A percentile compares a stretch with the other conserved stretches of the same genome.
phyloP scores from a whole-genome alignment of 345 rosid genomes.

The Populus alba region DNA sequence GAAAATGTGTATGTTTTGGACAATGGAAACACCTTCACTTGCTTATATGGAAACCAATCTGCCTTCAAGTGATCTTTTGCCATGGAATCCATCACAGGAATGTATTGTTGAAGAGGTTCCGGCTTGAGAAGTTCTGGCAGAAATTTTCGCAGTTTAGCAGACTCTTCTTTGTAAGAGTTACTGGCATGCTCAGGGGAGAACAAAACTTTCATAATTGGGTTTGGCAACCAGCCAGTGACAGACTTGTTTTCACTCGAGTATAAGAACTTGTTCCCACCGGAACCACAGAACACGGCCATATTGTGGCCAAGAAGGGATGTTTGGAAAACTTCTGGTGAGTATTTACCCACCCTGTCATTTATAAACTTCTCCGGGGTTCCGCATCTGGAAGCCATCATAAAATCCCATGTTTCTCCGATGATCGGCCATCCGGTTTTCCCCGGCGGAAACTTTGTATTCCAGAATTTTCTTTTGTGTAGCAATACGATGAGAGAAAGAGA shows the following conservation, averaged over 20 bases:
- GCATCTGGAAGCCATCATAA: neutral
- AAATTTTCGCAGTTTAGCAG: neutral
- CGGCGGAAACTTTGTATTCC: neutral
- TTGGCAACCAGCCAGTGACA: constrained; percentile 15
- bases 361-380: constrained; percentile 11
- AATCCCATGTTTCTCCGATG: constrained; percentile 12
- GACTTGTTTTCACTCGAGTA: constrained; percentile 4
- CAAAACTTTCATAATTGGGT: neutral
- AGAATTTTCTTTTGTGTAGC: neutral
- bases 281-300: constrained; percentile 14
- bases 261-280: constrained; percentile 15
- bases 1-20: constrained; percentile 11
- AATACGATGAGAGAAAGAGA: neutral
- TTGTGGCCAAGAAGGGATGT: constrained; percentile 6
- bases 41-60: neutral
- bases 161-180: neutral
- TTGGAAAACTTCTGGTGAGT: neutral
- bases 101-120: constrained; percentile 4
- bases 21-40: constrained; percentile 7
- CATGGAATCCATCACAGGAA: constrained; percentile 20
- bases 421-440: constrained; percentile 15
- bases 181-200: neutral
- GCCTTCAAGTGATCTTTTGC: constrained; percentile 2
- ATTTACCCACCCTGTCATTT: neutral
- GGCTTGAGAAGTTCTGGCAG: neutral